Base-by-base conservation (phyloP, 2,329 filamentous ascomycete genomes). In the Diaporthe helianthi region DNA sequence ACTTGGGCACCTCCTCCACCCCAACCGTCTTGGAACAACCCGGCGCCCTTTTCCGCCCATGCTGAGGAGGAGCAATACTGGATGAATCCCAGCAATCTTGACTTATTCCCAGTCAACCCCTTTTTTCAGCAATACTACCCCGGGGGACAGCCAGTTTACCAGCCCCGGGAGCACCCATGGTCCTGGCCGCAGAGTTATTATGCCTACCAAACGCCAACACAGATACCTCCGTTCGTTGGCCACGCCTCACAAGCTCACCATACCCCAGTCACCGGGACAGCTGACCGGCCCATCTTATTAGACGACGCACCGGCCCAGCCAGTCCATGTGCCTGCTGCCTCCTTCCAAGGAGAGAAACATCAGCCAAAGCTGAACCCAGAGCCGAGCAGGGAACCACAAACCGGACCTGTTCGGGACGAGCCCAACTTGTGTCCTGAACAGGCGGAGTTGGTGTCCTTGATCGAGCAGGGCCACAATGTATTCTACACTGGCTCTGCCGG, bases 401-500 rank as follows among this genome's bases (percentile, higher is more conserved):
- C 22, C 4, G 31, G 29, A 19, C 10, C 15, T 12, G 36, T 46
- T 2, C 29, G 53, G 1, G 44, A 69, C 44, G 75, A 77, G 61
- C 78, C 77, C 3, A 26, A 67, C 1, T 80, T 88, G 17, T 84
- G 81, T 60, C 72, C 77, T 7, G 85, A 87, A 73, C 84, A 88
- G 73, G 75, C 78, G 12, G 77, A 76, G 2, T 73, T 89, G 2
- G 83, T 89, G 0, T 78, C 87, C 1, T 76, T 86, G 0, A 87
- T 89, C 31, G 69, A 82, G 4, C 78, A 77, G 3, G 85, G 87
- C 0, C 71, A 74, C 1, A 90, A 90, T 66, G 85, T 90, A 12
- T 91, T 90, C 74, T 90, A 87, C 73, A 90, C 88, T 0, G 89
- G 89, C 10, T 87, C 86, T 0, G 89, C 88, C 17, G 89, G 89